Evolutionary conservation across 306 rosid species (phyloP), one percentile per base, ranked within the genome.

Genomic region (Cicer judaicum): DNA sequence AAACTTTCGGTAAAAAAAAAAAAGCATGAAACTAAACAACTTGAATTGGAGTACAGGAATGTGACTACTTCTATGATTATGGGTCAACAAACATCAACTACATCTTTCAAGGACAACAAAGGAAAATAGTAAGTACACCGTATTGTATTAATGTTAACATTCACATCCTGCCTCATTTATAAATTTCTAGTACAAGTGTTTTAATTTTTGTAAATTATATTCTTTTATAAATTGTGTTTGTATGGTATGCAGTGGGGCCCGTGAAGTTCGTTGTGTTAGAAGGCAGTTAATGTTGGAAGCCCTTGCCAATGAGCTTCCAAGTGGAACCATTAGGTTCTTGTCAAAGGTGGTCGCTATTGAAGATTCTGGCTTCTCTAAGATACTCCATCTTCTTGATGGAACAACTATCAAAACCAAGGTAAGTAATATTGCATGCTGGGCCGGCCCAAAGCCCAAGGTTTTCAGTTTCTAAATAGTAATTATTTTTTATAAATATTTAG

Each of bases 341-440:
- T 91, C 98, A 64, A 91, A 87, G 76, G 89, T 89, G 19, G 92
- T 88, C 77, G 83, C 88, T 29, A 84, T 93, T 47, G 87, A 93
- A 44, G 86, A 91, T 73, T 84, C 85, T 36, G 88, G 86, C 24
- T 80, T 78, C 64, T 70, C 41, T 53, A 93, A 91, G 82, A 80
- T 87, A 41, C 12, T 93, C 6, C 96, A 88, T 85, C 96, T 93
- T 67, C 73, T 77, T 54, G 93, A 93, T 79, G 93, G 89, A 70
- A 81, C 85, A 5, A 54, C 76, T 66, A 73, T 91, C 55, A 87
- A 83, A 80, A 84, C 93, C 14, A 91, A 87, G 89, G 93, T 87
- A 66, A 84, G 8, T 10, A 24, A 24, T 2, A 19, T 19, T 24
- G 29, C 3, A 3, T 24, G 29, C 21, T 19, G 21, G 21, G 21